phyloP scores from a whole-genome alignment of 2,329 filamentous ascomycete genomes.

The Lachnellula hyalina region DNA sequence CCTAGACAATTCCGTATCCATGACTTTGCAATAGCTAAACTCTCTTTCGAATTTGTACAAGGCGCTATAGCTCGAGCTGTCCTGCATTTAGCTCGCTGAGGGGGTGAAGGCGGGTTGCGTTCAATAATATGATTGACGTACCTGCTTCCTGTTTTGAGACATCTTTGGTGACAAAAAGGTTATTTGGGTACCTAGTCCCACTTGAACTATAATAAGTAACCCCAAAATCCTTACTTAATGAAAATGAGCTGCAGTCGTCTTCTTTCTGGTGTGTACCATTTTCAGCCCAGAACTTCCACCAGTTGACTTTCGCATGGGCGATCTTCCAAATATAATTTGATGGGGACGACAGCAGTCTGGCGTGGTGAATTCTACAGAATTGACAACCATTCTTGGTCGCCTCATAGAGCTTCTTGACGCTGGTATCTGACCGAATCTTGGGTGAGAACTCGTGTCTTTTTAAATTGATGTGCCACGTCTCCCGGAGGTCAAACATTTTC shows the following conservation, averaged over 20 bases:
- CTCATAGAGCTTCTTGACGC: conserved; percentile 1
- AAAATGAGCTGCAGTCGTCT: background rate
- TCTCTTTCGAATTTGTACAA: conserved; percentile 4
- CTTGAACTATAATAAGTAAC: conserved; percentile 2
- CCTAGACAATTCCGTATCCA: conserved; percentile 5
- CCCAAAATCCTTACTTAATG: conserved; percentile 6
- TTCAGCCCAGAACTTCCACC: conserved; percentile 9
- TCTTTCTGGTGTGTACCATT: background rate
- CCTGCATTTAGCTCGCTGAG: background rate
- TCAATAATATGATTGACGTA: background rate
- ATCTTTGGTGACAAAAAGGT: conserved; percentile 5
- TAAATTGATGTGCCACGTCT: conserved; percentile 2
- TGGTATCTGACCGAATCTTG: background rate
- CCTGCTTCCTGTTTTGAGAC: conserved; percentile 1
- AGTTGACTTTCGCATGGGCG: conserved; percentile 1
- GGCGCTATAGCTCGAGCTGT: conserved; percentile 3
- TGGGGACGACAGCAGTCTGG: conserved; percentile 1
- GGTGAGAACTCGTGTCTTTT: conserved; percentile 2
- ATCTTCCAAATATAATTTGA: conserved; percentile 1
- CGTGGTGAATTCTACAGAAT: conserved; percentile 7
- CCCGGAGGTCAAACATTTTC: conserved; percentile 4
- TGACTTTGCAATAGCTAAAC: conserved; percentile 2
- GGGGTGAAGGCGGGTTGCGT: background rate
- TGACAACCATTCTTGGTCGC: conserved; percentile 1
- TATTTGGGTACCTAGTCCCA: background rate